Percentiles rank a stretch among this genome's conserved stretches.
phyloP scores from a whole-genome alignment of 169 alveolate species.

The Miamiensis avidus region DNA sequence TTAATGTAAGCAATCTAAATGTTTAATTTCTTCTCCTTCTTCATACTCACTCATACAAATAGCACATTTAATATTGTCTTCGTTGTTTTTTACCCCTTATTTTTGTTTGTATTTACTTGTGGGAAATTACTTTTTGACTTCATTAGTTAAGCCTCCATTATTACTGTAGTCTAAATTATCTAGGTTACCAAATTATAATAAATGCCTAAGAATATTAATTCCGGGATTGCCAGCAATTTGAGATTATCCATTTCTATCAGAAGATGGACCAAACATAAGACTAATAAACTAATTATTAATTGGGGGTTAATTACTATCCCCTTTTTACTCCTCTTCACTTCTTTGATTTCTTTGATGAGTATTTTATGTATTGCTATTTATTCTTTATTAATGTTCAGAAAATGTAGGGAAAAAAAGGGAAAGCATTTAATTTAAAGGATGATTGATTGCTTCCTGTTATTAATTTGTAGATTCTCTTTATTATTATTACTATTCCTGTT shows the following conservation, averaged over 20 bases:
- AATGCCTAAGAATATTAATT: background rate
- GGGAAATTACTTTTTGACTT: background rate
- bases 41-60: slow-evolving; percentile 63
- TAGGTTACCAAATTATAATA: background rate
- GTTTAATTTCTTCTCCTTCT: slow-evolving; percentile 63
- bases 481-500: background rate
- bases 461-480: no score
- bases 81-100: no score
- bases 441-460: background rate
- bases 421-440: background rate
- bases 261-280: no score
- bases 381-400: background rate
- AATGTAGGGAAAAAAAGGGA: no score
- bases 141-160: background rate
- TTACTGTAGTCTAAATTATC: background rate
- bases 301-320: background rate
- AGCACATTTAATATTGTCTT: background rate
- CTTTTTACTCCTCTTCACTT: background rate
- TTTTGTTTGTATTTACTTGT: background rate
- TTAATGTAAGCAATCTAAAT: slow-evolving; percentile 61
- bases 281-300: background rate
- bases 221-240: background rate
- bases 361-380: no score
- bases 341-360: background rate
- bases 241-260: background rate